Evolutionary conservation across 1,139 yeast genomes (phyloP).

Genomic region (Hanseniaspora sp.): DNA sequence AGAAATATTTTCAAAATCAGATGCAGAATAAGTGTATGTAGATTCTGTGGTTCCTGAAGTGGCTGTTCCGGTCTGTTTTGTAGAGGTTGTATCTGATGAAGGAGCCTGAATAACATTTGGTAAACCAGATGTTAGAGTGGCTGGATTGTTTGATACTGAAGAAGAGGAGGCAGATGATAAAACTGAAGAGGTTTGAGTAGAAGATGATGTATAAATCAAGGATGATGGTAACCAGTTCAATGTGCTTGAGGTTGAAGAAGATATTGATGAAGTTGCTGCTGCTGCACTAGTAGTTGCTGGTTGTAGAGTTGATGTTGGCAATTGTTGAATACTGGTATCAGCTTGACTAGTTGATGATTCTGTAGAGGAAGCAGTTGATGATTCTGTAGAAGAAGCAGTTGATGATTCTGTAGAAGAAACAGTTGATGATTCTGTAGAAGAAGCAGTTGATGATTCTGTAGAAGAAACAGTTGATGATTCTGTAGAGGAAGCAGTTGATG

Average conservation of each 20-base stretch:
- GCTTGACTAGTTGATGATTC: not conserved
- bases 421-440: not conserved
- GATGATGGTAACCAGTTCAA: conserved; percentile 15
- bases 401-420: conserved; percentile 2
- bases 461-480: conserved; percentile 16
- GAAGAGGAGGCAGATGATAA: not conserved
- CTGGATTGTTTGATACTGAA: not conserved
- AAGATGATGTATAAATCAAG: not conserved
- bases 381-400: conserved; percentile 3
- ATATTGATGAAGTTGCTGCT: not conserved
- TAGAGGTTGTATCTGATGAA: conserved; percentile 14
- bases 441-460: not conserved
- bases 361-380: not conserved
- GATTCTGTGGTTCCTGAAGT: conserved; percentile 14
- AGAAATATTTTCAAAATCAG: conserved; percentile 44
- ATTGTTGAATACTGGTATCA: not conserved
- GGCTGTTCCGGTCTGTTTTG: conserved; percentile 10
- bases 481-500: conserved; percentile 15
- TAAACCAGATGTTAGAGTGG: conserved; percentile 1
- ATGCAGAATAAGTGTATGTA: not conserved
- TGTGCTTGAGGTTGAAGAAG: not conserved
- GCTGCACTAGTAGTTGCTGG: not conserved
- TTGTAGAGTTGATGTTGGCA: conserved; percentile 14
- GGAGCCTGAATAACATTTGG: conserved; percentile 15
- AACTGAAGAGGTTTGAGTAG: not conserved